Evolutionary conservation across 306 rosid species (phyloP), one percentile per base, ranked within the genome.

Genomic region (Sphenostylis stenocarpa): DNA sequence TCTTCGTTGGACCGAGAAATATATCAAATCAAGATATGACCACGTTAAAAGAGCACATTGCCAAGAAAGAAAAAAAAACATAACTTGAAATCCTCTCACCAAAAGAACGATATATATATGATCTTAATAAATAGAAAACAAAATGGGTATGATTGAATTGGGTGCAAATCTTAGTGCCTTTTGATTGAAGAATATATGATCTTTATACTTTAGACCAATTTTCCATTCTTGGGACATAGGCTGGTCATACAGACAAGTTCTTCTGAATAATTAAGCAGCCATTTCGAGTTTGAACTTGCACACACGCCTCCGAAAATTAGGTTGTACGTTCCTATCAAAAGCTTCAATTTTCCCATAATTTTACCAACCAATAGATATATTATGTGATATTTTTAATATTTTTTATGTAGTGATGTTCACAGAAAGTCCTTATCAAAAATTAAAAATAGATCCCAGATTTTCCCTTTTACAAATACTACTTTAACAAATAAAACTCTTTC

Each of bases 241-340:
- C 24, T 39, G 11, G 60, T 53, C 51, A 39, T 33, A 70, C 6
- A 70, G 21, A 38, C 29, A 36, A 44, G 24, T 58, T 11, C 67
- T 15, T 60, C 1, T 0, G 6, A 60, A 24, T 67, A 55, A 17
- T 49, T 67, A 67, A 67, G 28, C 4, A 43, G 28, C 36, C 15
- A 60, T 44, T 73, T 66, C 12, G 6, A 29, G 66, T 38, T 66
- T 67, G 75, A 16, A 17, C 24, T 56, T 77, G 26, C 52, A 44
- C 82, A 58, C 52, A 36, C 38, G 66, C 17, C 56, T 71, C 49
- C 19, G 60, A 44, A 63, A 21, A 31, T 31, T 33, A 63, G 64
- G 44, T 44, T 14, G 14, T 20, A 70, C 44, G 48, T 63, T 29
- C 38, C 75, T 33, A 36, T 75, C 48, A 63, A 43, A 66, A 53